These are phyloP conservation scores for Centaurea solstitialis DNA, from an alignment of 129 eudicot species.

Conservation along the genomic window DNA sequence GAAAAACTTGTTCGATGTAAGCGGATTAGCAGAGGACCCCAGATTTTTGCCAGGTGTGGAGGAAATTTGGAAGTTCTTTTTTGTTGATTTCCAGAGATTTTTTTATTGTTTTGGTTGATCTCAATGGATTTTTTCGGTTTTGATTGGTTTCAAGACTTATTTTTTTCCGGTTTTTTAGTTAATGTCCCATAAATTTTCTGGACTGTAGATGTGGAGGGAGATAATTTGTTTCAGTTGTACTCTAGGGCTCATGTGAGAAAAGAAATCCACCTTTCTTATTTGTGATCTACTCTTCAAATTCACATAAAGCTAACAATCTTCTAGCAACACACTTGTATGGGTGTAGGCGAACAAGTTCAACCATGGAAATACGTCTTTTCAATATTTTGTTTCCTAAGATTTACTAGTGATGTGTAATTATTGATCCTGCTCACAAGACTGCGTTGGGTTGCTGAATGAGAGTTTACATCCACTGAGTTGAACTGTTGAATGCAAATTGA, in stretches of 20 bases:
- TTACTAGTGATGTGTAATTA: background rate
- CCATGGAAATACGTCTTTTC: background rate
- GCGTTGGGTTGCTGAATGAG: background rate
- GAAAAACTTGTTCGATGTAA: slow-evolving; percentile 16
- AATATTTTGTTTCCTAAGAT: background rate
- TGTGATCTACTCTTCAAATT: background rate
- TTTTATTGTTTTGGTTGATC: background rate
- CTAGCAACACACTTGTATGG: background rate
- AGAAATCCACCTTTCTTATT: background rate
- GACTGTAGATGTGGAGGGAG: background rate
- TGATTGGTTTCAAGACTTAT: background rate
- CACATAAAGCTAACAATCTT: background rate
- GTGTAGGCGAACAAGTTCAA: background rate
- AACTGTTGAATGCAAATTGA: background rate
- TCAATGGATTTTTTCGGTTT: background rate
- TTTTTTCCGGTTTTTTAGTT: background rate
- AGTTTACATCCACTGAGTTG: background rate
- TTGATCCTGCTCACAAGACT: background rate
- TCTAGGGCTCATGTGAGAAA: background rate
- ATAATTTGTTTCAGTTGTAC: too few species aligned
- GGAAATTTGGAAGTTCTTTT: too few species aligned
- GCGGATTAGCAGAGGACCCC: too few species aligned
- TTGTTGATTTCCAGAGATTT: background rate
- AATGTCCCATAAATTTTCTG: background rate
- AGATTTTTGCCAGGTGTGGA: background rate